Conservation (phyloP, 306 rosid genomes). For the Cajanus cajan region DNA sequence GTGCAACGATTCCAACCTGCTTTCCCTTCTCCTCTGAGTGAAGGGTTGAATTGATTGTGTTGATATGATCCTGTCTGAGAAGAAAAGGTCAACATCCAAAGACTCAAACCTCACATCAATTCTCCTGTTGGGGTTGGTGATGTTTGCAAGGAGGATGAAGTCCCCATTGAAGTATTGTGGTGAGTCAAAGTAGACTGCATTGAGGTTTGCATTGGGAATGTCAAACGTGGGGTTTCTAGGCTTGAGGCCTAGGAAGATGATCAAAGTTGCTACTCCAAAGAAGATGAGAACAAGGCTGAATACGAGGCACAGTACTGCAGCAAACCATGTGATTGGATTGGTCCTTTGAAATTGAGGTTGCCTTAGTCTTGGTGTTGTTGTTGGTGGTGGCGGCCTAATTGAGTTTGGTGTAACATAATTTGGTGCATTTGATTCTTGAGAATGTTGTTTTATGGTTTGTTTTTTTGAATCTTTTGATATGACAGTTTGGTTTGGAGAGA, state of each 20-base stretch:
- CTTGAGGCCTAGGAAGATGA: constrained; percentile 56
- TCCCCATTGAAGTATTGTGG: constrained; percentile 71
- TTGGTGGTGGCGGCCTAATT: constrained; percentile 29
- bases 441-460: constrained; percentile 23
- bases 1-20: constrained; percentile 60
- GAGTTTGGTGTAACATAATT: constrained; percentile 27
- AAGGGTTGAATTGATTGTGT: constrained; percentile 61
- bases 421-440: constrained; percentile 27
- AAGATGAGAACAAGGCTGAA: constrained; percentile 74
- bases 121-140: constrained; percentile 74
- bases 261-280: constrained; percentile 70
- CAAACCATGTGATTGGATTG: constrained; percentile 67
- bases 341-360: constrained; percentile 51
- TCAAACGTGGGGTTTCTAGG: constrained; percentile 66
- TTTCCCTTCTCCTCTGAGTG: constrained; percentile 52
- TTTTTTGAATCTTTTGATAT: constrained; percentile 35
- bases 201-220: constrained; percentile 73
- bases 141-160: constrained; percentile 66
- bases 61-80: constrained; percentile 65
- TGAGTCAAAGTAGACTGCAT: constrained; percentile 68
- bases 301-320: constrained; percentile 57
- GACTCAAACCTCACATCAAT: constrained; percentile 66
- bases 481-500: constrained; percentile 51
- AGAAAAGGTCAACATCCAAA: constrained; percentile 59
- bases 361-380: constrained; percentile 37